Evolutionary conservation across 768 basidiomycete genomes (phyloP).

Genomic region (Auricularia sp.): DNA sequence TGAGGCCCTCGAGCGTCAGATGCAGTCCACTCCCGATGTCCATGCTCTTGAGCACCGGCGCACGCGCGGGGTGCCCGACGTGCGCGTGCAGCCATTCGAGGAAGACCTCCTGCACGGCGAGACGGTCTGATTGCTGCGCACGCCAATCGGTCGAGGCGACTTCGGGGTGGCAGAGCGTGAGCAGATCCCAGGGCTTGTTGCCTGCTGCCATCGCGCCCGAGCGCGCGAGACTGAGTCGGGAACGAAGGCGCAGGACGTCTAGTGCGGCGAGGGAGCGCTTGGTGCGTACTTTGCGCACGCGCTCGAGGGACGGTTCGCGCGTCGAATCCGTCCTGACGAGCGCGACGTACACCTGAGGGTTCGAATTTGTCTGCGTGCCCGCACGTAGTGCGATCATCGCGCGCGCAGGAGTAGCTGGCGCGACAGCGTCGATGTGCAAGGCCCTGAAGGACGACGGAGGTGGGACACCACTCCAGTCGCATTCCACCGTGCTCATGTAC

Average conservation of each 20-base stretch:
- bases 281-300: neutral
- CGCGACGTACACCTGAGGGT: neutral
- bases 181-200: neutral
- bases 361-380: neutral
- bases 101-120: neutral
- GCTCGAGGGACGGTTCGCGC: neutral
- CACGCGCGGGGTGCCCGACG: neutral
- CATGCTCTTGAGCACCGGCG: neutral
- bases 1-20: neutral
- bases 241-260: neutral
- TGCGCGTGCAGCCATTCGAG: neutral
- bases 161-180: neutral
- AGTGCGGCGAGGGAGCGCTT: neutral
- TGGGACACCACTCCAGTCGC: neutral
- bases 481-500: neutral
- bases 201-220: neutral
- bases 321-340: neutral
- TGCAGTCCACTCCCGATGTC: neutral
- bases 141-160: neutral
- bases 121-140: neutral
- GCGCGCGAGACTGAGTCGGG: neutral
- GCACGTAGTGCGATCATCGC: neutral
- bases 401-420: neutral
- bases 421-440: neutral
- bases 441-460: neutral